These are phyloP conservation scores for Suillus subaureus DNA, from an alignment of 768 basidiomycete genomes.

Conservation along the genomic window DNA sequence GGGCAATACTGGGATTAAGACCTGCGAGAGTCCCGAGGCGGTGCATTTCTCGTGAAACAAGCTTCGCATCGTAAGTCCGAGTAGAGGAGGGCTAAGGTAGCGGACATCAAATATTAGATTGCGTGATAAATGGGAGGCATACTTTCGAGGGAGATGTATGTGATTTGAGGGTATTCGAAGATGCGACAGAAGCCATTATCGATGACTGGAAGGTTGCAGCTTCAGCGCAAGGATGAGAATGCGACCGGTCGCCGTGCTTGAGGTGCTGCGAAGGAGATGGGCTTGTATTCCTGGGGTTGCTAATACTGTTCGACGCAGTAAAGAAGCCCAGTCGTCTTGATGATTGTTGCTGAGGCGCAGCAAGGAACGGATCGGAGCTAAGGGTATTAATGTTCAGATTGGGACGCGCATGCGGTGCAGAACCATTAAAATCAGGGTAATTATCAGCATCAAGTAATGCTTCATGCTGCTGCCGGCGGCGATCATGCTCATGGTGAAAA, in stretches of 20 bases:
- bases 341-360: constrained; percentile 32
- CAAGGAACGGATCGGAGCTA: constrained; percentile 17
- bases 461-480: constrained; percentile 10
- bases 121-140: constrained; percentile 9
- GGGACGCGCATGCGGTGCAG: constrained; percentile 12
- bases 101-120: constrained; percentile 13
- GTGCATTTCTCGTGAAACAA: constrained; percentile 85
- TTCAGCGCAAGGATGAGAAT: constrained; percentile 42
- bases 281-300: constrained; percentile 35
- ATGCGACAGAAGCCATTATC: constrained; percentile 31
- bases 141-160: constrained; percentile 39
- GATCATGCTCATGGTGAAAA: constrained; percentile 13
- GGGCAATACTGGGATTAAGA: constrained; percentile 47
- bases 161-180: constrained; percentile 30
- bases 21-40: constrained; percentile 67
- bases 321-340: constrained; percentile 34
- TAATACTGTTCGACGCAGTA: constrained; percentile 40
- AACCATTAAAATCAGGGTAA: constrained; percentile 17
- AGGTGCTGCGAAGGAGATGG: constrained; percentile 29
- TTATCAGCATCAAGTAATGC: constrained; percentile 18
- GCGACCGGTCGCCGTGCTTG: constrained; percentile 38
- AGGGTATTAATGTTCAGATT: constrained; percentile 15
- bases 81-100: constrained; percentile 52
- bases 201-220: constrained; percentile 24
- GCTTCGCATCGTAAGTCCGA: constrained; percentile 78